phyloP scores from a whole-genome alignment of 441 rosid genomes.

The Breynia disticha region DNA sequence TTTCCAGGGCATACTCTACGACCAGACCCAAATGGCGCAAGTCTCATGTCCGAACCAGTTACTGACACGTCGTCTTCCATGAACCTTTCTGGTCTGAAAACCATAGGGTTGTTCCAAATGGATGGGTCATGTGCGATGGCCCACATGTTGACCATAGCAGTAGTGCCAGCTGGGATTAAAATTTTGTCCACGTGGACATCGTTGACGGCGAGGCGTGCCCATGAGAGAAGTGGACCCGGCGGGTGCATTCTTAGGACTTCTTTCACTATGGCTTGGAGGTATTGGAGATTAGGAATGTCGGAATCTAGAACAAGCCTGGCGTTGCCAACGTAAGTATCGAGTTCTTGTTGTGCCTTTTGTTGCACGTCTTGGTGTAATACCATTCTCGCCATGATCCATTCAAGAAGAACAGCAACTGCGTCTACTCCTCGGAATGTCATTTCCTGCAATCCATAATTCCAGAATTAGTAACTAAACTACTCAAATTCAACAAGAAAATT shows the following conservation, averaged over 20 bases:
- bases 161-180: slow-evolving; percentile 56
- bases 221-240: slow-evolving; percentile 64
- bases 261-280: slow-evolving; percentile 50
- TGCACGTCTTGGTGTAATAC: slow-evolving; percentile 52
- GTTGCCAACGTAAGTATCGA: slow-evolving; percentile 24
- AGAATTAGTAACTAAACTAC: too few relatives aligned
- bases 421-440: slow-evolving; percentile 68
- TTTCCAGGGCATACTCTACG: slow-evolving; percentile 63
- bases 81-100: slow-evolving; percentile 47
- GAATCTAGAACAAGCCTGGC: slow-evolving; percentile 31
- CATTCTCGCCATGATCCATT: slow-evolving; percentile 64
- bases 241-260: slow-evolving; percentile 59
- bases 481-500: too few relatives aligned
- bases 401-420: slow-evolving; percentile 54
- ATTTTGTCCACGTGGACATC: slow-evolving; percentile 49
- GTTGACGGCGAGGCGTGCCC: slow-evolving; percentile 61
- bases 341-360: slow-evolving; percentile 37
- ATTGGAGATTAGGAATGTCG: slow-evolving; percentile 45
- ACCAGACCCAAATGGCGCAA: slow-evolving; percentile 65
- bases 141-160: slow-evolving; percentile 83
- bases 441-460: too few relatives aligned
- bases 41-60: slow-evolving; percentile 62
- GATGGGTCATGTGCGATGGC: slow-evolving; percentile 57
- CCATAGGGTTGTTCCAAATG: slow-evolving; percentile 49
- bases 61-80: slow-evolving; percentile 36